These are phyloP conservation scores for Alternaria novae-zelandiae DNA, from an alignment of 2,329 filamentous ascomycete genomes.

Conservation along the genomic window DNA sequence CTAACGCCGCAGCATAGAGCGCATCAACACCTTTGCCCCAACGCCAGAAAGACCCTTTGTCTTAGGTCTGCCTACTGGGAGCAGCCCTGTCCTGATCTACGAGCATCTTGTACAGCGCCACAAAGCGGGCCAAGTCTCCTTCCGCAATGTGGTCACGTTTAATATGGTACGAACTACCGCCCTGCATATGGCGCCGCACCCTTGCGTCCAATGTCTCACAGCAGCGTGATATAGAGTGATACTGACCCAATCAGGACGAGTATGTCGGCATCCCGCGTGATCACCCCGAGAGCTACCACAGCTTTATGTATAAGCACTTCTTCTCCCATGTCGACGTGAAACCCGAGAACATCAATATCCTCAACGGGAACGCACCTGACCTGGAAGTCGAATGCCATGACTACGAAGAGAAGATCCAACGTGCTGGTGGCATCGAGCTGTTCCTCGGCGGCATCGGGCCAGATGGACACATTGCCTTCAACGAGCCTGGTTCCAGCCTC, in stretches of 20 bases:
- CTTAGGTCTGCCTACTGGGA: conserved; percentile 82
- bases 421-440: conserved; percentile 79
- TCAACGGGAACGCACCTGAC: conserved; percentile 79
- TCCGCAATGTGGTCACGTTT: conserved; percentile 88
- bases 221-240: conserved; percentile 16
- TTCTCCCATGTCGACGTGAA: conserved; percentile 85
- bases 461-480: conserved; percentile 89
- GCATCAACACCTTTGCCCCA: conserved; percentile 78
- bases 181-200: conserved; percentile 15
- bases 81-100: conserved; percentile 80
- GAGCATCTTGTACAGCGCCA: conserved; percentile 73
- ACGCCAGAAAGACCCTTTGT: conserved; percentile 77
- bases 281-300: conserved; percentile 86
- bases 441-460: conserved; percentile 86
- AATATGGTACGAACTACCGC: conserved; percentile 71
- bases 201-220: conserved; percentile 28
- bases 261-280: conserved; percentile 84
- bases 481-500: conserved; percentile 83
- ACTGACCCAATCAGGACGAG: conserved; percentile 68
- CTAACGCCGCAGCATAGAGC: conserved; percentile 58
- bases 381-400: conserved; percentile 77
- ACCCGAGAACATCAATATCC: conserved; percentile 82
- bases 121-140: conserved; percentile 78
- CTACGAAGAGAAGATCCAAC: conserved; percentile 79
- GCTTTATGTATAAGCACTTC: conserved; percentile 93